Conservation (phyloP, 2,329 filamentous ascomycete genomes). For the Alternaria dauci region DNA sequence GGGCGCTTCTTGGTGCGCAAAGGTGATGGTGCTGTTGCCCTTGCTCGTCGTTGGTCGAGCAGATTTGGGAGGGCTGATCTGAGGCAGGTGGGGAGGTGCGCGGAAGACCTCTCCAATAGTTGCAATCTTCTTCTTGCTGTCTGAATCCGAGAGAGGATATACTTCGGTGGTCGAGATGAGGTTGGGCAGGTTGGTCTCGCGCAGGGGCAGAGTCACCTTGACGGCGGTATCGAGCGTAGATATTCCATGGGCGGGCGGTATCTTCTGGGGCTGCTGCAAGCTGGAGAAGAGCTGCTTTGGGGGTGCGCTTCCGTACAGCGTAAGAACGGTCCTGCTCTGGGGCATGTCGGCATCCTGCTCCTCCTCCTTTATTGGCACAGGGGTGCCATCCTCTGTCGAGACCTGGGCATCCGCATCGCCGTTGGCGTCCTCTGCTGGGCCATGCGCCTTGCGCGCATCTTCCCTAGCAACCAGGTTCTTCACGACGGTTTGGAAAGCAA, state of each 20-base stretch:
- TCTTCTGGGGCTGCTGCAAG: constrained; percentile 66
- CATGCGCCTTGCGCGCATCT: constrained; percentile 30
- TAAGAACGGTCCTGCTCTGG: constrained; percentile 70
- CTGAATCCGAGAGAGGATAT: constrained; percentile 60
- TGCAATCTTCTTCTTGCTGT: constrained; percentile 60
- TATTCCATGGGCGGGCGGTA: constrained; percentile 43
- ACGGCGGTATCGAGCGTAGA: constrained; percentile 52
- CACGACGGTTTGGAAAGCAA: constrained; percentile 47
- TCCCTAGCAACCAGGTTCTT: constrained; percentile 43
- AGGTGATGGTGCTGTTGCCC: constrained; percentile 59
- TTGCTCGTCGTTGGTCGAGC: constrained; percentile 73
- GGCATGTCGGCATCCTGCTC: constrained; percentile 32
- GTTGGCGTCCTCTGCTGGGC: constrained; percentile 12
- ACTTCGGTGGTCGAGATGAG: constrained; percentile 76
- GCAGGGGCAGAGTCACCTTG: constrained; percentile 60
- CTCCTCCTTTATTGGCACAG: constrained; percentile 34
- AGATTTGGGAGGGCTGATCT: constrained; percentile 75
- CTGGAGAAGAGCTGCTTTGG: constrained; percentile 87
- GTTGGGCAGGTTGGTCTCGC: constrained; percentile 73
- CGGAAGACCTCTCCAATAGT: constrained; percentile 79
- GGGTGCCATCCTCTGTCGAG: constrained; percentile 21
- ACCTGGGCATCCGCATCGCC: constrained; percentile 16
- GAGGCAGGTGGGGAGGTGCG: constrained; percentile 70
- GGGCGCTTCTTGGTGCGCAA: constrained; percentile 62
- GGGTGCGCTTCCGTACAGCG: constrained; percentile 75